phyloP scores from a whole-genome alignment of 805 yeast genomes.

The Yamadazyma sp. region DNA sequence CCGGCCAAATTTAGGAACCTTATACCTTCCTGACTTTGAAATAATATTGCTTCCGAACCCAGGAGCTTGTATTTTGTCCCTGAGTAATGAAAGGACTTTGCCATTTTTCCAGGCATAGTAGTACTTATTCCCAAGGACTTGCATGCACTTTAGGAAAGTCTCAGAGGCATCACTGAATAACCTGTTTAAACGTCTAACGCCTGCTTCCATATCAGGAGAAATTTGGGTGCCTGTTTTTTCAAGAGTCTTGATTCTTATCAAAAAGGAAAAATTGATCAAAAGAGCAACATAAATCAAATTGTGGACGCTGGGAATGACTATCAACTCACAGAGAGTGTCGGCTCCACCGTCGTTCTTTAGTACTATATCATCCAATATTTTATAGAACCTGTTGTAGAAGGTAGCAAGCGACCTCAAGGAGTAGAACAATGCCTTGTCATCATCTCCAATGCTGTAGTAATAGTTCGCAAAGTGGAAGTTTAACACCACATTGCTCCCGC shows the following conservation, averaged over 20 bases:
- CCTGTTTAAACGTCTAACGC: constrained; percentile 3
- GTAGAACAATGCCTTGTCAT: constrained; percentile 31
- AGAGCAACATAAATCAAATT: constrained; percentile 38
- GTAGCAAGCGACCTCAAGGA: constrained; percentile 19
- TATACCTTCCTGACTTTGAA: too few relatives aligned
- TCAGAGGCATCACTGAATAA: constrained; percentile 21
- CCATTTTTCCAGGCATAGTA: constrained; percentile 66
- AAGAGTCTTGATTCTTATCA: constrained; percentile 20
- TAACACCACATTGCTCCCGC: constrained; percentile 12
- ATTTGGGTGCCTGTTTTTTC: constrained; percentile 3
- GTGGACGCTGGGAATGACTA: constrained; percentile 34
- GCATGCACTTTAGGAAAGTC: constrained; percentile 7
- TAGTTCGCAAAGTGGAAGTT: constrained; percentile 37
- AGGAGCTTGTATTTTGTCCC: constrained; percentile 26
- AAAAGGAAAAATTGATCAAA: constrained; percentile 23
- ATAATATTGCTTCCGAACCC: not conserved
- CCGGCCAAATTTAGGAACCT: too few relatives aligned
- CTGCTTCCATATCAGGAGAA: constrained; percentile 2
- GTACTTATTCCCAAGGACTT: constrained; percentile 50
- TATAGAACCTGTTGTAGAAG: constrained; percentile 22
- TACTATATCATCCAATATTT: constrained; percentile 1
- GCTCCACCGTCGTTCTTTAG: not conserved
- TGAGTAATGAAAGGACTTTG: constrained; percentile 49
- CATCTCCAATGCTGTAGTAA: constrained; percentile 31
- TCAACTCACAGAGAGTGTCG: constrained; percentile 29